Evolutionary conservation across 148 eudicot genomes (phyloP).

Genomic region (Selenicereus undatus): DNA sequence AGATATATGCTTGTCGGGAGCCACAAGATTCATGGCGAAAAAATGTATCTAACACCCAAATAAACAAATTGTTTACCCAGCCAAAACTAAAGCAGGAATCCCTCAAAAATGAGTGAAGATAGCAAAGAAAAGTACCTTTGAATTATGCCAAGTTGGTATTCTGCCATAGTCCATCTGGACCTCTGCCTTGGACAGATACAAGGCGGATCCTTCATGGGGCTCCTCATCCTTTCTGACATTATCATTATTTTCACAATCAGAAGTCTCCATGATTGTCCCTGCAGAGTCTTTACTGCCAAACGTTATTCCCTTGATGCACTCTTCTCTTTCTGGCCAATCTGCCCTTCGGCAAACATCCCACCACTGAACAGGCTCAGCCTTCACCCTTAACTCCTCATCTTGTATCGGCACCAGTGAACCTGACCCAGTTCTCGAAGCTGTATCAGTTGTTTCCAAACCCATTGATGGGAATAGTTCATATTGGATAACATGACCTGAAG

Average conservation of each 20-base stretch:
- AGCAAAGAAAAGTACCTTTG: slow-evolving; percentile 44
- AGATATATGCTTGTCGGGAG: slow-evolving; percentile 20
- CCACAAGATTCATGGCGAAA: slow-evolving; percentile 41
- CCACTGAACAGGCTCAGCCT: slow-evolving; percentile 76
- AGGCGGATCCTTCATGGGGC: slow-evolving; percentile 51
- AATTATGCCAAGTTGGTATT: slow-evolving; percentile 75
- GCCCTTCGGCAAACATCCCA: slow-evolving; percentile 99
- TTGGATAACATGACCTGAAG: slow-evolving; percentile 84
- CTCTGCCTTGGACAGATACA: slow-evolving; percentile 87
- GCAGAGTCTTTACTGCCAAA: slow-evolving; percentile 38
- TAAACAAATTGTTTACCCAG: not conserved
- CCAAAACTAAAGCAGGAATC: not conserved
- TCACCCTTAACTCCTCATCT: slow-evolving; percentile 73
- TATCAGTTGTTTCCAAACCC: slow-evolving; percentile 56
- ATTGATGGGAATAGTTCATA: slow-evolving; percentile 70
- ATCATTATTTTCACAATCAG: slow-evolving; percentile 45
- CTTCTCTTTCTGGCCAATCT: slow-evolving; percentile 93
- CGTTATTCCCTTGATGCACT: slow-evolving; percentile 41
- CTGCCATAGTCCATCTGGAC: slow-evolving; percentile 66
- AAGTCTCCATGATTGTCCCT: slow-evolving; percentile 36
- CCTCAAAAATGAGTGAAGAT: not conserved
- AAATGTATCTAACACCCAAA: slow-evolving; percentile 51
- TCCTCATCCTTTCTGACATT: slow-evolving; percentile 38
- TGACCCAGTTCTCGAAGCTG: slow-evolving; percentile 43
- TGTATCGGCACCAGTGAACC: slow-evolving; percentile 47